phyloP scores from a whole-genome alignment of 2,329 filamentous ascomycete genomes.

The Claviceps maximensis region DNA sequence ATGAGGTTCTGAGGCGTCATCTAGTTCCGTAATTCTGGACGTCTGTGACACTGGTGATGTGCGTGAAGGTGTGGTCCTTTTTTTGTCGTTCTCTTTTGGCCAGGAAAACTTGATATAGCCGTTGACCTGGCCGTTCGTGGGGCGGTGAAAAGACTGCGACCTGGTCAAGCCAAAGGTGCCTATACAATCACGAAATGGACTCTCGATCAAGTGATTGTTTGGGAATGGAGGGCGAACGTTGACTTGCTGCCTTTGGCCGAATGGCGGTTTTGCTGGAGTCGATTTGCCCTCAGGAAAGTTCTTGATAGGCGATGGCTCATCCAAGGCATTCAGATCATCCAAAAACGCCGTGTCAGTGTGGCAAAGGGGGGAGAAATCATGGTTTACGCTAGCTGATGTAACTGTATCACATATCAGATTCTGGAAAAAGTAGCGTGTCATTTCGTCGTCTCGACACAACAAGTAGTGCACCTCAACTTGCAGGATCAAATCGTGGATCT shows the following conservation, averaged over 20 bases:
- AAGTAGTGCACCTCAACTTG: background rate
- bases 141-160: slow-evolving; percentile 16
- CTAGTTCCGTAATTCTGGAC: slow-evolving; percentile 3
- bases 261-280: background rate
- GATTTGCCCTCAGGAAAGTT: background rate
- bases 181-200: slow-evolving; percentile 20
- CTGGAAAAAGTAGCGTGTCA: slow-evolving; percentile 14
- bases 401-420: slow-evolving; percentile 18
- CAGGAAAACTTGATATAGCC: slow-evolving; percentile 27
- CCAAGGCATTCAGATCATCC: background rate
- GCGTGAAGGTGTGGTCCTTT: background rate
- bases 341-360: background rate
- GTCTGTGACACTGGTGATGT: background rate
- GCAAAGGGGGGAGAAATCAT: slow-evolving; percentile 6
- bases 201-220: slow-evolving; percentile 9
- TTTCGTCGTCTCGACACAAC: slow-evolving; percentile 8
- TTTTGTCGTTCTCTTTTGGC: slow-evolving; percentile 11
- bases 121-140: slow-evolving; percentile 21
- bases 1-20: background rate
- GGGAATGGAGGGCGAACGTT: background rate
- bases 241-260: background rate
- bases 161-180: slow-evolving; percentile 15
- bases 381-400: slow-evolving; percentile 8
- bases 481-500: too few species aligned
- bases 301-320: background rate